Evolutionary conservation across 441 rosid genomes (phyloP).

Genomic region (Arabidopsis lyrata): DNA sequence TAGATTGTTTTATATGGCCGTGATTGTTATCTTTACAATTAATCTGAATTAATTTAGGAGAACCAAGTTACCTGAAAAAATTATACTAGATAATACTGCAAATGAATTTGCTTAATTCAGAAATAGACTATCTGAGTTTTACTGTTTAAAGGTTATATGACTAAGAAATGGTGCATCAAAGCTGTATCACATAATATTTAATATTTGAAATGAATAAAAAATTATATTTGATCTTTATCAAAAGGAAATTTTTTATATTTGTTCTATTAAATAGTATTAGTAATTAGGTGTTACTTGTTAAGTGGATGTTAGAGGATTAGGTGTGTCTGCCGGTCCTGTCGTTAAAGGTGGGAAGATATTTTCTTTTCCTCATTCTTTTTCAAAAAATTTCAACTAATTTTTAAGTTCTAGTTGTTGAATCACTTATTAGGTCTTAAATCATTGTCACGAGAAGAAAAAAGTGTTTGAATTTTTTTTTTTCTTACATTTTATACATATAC

Average conservation of each 20-base stretch:
- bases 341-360: constrained; percentile 37
- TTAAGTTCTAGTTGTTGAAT: constrained; percentile 40
- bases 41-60: background rate
- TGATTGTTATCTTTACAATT: background rate
- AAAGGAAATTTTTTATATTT: background rate
- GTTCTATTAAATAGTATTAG: constrained; percentile 30
- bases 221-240: background rate
- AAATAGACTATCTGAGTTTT: constrained; percentile 2
- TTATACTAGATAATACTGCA: background rate
- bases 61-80: background rate
- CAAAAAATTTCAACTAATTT: constrained; percentile 19
- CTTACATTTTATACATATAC: background rate
- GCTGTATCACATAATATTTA: constrained; percentile 18
- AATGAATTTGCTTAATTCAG: background rate
- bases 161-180: constrained; percentile 32
- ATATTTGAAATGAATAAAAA: background rate
- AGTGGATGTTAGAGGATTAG: constrained; percentile 43
- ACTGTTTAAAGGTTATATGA: constrained; percentile 14
- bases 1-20: background rate
- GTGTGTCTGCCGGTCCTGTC: constrained; percentile 46
- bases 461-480: too few relatives aligned
- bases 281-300: constrained; percentile 40
- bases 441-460: constrained; percentile 18
- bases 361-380: constrained; percentile 22
- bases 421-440: constrained; percentile 44